Conservation (phyloP, 2,329 filamentous ascomycete genomes). For the Escovopsis sp. region DNA sequence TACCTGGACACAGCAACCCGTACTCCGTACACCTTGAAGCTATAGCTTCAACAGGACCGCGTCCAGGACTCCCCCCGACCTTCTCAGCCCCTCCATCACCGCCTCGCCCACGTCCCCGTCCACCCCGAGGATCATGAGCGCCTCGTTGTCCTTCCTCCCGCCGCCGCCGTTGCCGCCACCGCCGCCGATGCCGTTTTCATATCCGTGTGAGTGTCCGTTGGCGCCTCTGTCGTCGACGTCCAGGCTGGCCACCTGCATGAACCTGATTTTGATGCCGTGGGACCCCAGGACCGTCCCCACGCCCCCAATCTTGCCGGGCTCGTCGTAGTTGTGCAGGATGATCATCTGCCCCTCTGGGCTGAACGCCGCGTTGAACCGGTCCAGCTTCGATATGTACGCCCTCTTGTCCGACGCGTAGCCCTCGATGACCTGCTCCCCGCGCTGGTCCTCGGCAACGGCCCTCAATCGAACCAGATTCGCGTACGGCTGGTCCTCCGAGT, state of each 20-base stretch:
- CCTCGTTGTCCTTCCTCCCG: constrained; percentile 39
- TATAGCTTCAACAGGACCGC: constrained; percentile 37
- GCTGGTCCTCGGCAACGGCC: constrained; percentile 26
- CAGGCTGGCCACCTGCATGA: constrained; percentile 58
- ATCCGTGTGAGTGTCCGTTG: not conserved
- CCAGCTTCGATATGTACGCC: constrained; percentile 57
- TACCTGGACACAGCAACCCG: not conserved
- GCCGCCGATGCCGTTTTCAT: not conserved
- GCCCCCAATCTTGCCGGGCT: constrained; percentile 68
- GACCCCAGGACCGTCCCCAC: constrained; percentile 58
- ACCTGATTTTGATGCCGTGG: constrained; percentile 62
- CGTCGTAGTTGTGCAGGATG: constrained; percentile 71
- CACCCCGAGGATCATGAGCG: constrained; percentile 69
- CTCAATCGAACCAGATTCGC: constrained; percentile 57
- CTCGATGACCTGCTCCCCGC: constrained; percentile 36
- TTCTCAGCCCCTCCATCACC: constrained; percentile 33
- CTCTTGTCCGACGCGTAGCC: constrained; percentile 51
- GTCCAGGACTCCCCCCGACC: constrained; percentile 38
- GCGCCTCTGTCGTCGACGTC: constrained; percentile 13
- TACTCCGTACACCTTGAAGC: not conserved
- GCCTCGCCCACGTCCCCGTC: constrained; percentile 47
- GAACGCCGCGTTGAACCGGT: constrained; percentile 60
- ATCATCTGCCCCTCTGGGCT: constrained; percentile 58
- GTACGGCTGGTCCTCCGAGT: constrained; percentile 47
- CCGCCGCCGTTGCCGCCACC: not conserved